Percentiles rank a stretch among this genome's conserved stretches.
Conservation (phyloP, 805 yeast species). For the Suhomyces kilbournensis region DNA sequence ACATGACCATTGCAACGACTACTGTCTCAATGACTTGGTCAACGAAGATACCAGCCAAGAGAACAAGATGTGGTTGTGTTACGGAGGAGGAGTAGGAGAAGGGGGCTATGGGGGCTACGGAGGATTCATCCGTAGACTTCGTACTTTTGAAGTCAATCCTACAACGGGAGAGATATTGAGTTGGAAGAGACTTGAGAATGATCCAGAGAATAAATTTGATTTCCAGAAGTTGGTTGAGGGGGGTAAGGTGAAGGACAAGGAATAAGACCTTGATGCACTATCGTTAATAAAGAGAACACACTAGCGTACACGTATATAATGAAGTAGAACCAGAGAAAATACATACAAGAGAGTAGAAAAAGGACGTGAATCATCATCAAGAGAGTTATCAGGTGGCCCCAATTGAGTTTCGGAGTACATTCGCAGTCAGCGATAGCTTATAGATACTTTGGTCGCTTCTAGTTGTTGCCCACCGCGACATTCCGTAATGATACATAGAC, state of each 20-base stretch:
- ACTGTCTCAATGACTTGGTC: slow-evolving; percentile 59
- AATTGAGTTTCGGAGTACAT: not conserved
- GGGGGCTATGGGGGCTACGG: slow-evolving; percentile 97
- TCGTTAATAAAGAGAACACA: not conserved
- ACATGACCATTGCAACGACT: slow-evolving; percentile 95
- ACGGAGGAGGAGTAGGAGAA: slow-evolving; percentile 91
- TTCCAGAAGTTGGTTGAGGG: slow-evolving; percentile 46
- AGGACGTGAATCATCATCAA: too few species aligned
- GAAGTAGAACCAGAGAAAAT: not conserved
- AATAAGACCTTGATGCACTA: not conserved
- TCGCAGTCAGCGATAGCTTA: not conserved
- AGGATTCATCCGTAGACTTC: slow-evolving; percentile 74
- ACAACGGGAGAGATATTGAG: slow-evolving; percentile 46
- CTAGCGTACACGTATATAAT: not conserved
- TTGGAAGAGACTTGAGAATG: slow-evolving; percentile 71
- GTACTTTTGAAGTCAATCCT: slow-evolving; percentile 67
- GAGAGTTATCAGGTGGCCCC: not conserved
- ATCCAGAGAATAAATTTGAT: slow-evolving; percentile 49
- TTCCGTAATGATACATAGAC: not conserved
- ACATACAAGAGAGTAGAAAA: too few species aligned
- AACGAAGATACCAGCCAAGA: slow-evolving; percentile 22
- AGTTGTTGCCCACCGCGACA: not conserved
- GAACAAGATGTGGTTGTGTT: slow-evolving; percentile 74
- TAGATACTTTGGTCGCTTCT: not conserved
- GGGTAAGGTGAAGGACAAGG: slow-evolving; percentile 35